Conservation (phyloP, 2,329 filamentous ascomycete genomes). For the Gnomoniopsis sp. region DNA sequence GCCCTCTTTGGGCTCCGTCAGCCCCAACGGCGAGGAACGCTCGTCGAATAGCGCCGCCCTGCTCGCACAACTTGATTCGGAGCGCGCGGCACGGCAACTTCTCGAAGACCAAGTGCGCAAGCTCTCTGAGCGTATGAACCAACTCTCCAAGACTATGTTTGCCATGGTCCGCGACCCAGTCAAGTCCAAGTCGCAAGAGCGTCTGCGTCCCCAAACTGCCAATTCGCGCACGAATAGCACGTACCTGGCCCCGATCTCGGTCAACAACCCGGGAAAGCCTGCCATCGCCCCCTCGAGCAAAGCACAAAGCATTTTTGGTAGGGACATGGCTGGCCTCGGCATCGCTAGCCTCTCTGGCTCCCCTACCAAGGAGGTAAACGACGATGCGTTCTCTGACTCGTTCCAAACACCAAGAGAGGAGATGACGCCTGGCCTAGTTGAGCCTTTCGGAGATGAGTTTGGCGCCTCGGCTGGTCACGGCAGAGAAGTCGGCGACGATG, state of each 20-base stretch:
- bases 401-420: constrained; percentile 53
- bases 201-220: constrained; percentile 20
- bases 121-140: constrained; percentile 47
- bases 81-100: constrained; percentile 52
- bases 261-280: constrained; percentile 6
- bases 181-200: constrained; percentile 31
- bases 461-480: constrained; percentile 25
- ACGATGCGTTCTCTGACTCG: constrained; percentile 38
- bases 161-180: constrained; percentile 32
- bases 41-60: constrained; percentile 49
- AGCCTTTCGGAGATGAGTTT: constrained; percentile 39
- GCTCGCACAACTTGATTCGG: constrained; percentile 50
- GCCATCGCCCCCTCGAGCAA: constrained; percentile 19
- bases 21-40: constrained; percentile 21
- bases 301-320: constrained; percentile 28
- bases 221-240: constrained; percentile 20
- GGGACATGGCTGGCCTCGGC: constrained; percentile 30
- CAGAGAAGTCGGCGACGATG: constrained; percentile 28
- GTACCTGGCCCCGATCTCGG: constrained; percentile 12
- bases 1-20: constrained; percentile 31
- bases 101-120: constrained; percentile 56
- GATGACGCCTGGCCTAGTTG: constrained; percentile 23
- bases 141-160: constrained; percentile 40
- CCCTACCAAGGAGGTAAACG: constrained; percentile 28
- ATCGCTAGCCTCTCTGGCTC: constrained; percentile 11